Conservation (phyloP, 805 yeast species). For the Hyphopichia homilentoma region DNA sequence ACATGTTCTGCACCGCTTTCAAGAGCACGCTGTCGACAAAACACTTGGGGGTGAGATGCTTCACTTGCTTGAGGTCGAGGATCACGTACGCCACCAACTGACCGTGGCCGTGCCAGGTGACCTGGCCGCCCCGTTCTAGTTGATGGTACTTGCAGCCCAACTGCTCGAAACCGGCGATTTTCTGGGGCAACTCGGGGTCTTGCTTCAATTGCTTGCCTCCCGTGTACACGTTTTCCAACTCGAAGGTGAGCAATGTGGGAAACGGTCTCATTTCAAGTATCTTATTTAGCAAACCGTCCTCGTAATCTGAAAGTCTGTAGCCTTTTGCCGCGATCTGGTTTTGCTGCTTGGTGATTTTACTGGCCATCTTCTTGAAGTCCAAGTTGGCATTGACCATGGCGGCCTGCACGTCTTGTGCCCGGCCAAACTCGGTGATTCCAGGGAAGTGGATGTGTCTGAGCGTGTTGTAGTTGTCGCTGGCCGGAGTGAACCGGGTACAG, state of each 20-base stretch:
- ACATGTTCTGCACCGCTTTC: constrained; percentile 47
- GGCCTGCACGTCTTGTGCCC: constrained; percentile 57
- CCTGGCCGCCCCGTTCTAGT: constrained; percentile 89
- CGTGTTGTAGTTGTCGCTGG: constrained; percentile 29
- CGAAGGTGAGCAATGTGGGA: constrained; percentile 76
- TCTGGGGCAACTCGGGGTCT: constrained; percentile 33
- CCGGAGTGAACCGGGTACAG: constrained; percentile 27
- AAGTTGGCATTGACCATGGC: constrained; percentile 53
- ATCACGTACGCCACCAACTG: constrained; percentile 86
- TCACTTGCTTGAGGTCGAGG: constrained; percentile 55
- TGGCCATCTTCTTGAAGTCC: constrained; percentile 50
- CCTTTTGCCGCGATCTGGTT: constrained; percentile 37
- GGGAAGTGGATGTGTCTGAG: constrained; percentile 40
- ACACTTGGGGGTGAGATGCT: constrained; percentile 56
- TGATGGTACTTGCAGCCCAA: constrained; percentile 66
- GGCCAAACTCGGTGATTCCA: constrained; percentile 35
- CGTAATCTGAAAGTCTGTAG: constrained; percentile 43
- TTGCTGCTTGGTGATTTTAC: constrained; percentile 43
- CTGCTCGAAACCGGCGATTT: constrained; percentile 21
- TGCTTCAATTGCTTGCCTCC: constrained; percentile 82
- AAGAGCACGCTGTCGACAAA: constrained; percentile 62
- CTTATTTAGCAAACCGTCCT: constrained; percentile 40
- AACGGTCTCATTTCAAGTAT: constrained; percentile 43
- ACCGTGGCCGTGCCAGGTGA: constrained; percentile 96
- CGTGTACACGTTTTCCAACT: constrained; percentile 83